Evolutionary conservation across 345 rosid species (phyloP), one percentile per base, ranked within the genome.

Genomic region (Atalantia buxifolia): DNA sequence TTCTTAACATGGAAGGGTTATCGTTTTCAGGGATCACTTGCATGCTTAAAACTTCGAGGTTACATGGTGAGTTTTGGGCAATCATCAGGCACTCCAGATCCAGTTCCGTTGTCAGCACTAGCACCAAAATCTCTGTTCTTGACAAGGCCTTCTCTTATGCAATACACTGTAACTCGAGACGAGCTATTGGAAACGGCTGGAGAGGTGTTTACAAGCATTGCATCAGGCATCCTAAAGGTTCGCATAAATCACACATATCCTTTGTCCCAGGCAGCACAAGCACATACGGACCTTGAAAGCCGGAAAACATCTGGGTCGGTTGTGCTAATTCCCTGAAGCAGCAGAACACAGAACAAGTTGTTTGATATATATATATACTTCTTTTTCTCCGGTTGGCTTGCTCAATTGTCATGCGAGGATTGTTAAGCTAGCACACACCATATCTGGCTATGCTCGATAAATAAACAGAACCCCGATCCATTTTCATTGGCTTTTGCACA

Each of bases 31-130:
- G 97, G 99, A 65, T 96, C 98, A 10, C 69, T 94, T 86, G 95
- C 83, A 3, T 91, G 97, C 89, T 85, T 94, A 74, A 94, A 89
- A 87, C 71, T 67, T 63, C 87, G 93, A 4, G 97, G 99, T 30
- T 89, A 88, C 86, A 88, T 92, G 97, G 97, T 96, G 85, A 86
- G 90, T 76, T 94, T 88, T 61, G 97, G 99, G 70, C 95, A 91
- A 83, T 94, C 98, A 53, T 96, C 99, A 0, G 98, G 99, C 33
- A 14, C 78, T 16, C 92, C 88, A 9, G 97, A 96, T 77, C 95
- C 98, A 8, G 71, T 92, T 81, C 92, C 95, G 38, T 66, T 94
- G 72, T 84, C 97, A 30, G 94, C 92, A n/a, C 89, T 94, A 8
- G 90, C 85, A 7, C 77, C 94, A 5, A 96, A 92, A 76, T 86